Percentiles rank a stretch among this genome's conserved stretches.
These are phyloP conservation scores for Leptomonas seymouri DNA, from an alignment of 208 protist species.

Conservation along the genomic window DNA sequence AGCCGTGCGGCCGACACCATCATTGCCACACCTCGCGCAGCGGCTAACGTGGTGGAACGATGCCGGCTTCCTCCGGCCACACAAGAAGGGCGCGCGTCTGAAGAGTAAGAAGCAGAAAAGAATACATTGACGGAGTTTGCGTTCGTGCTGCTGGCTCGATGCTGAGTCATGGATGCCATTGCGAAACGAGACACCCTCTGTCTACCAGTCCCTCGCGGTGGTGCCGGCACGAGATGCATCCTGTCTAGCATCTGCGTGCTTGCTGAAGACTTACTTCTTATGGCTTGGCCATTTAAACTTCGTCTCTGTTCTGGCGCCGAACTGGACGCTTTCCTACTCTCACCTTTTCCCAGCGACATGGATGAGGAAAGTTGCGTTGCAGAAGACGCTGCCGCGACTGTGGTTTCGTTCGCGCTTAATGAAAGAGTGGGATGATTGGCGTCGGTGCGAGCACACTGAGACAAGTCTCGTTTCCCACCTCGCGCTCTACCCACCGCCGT, in stretches of 20 bases:
- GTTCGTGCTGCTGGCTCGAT: neutral
- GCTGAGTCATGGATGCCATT: neutral
- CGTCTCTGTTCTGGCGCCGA: neutral
- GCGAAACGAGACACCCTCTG: neutral
- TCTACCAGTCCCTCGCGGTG: neutral
- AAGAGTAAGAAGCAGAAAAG: neutral
- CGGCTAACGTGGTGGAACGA: neutral
- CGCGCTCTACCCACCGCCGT: neutral
- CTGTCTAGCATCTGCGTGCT: neutral
- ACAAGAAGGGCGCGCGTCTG: neutral
- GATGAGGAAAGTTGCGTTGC: neutral
- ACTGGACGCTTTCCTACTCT: neutral
- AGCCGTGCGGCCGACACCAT: constrained; percentile 46
- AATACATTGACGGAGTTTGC: neutral
- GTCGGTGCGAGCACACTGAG: neutral
- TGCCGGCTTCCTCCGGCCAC: neutral
- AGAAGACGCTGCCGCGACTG: neutral
- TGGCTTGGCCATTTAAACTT: neutral
- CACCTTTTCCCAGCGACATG: neutral
- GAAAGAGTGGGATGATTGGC: neutral
- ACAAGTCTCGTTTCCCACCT: neutral
- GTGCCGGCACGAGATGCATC: neutral
- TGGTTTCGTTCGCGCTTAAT: neutral
- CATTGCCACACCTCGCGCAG: constrained; percentile 24
- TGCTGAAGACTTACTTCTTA: neutral